Conservation (phyloP, 371 early-diverging fungal genomes). For the Apophysomyces elegans region DNA sequence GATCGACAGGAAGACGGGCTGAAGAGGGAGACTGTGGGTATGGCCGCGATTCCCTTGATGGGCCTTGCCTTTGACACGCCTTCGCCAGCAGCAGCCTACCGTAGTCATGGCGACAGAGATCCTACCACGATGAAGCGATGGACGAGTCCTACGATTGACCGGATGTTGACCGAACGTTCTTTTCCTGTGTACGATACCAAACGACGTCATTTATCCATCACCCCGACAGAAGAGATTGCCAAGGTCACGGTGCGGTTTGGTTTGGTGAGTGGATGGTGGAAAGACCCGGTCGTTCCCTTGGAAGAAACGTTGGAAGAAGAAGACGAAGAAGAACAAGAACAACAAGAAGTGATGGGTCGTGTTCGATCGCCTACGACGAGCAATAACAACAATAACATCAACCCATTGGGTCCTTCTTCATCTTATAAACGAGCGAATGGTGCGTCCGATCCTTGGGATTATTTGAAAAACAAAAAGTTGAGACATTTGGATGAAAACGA, state of each 20-base stretch:
- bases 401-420: background rate
- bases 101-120: background rate
- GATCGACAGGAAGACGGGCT: conserved; percentile 19
- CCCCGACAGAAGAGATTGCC: conserved; percentile 33
- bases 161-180: conserved; percentile 31
- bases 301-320: background rate
- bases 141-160: conserved; percentile 10
- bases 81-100: background rate
- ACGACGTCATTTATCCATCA: conserved; percentile 17
- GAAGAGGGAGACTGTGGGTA: conserved; percentile 37
- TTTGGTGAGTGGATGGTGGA: conserved; percentile 48
- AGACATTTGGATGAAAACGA: background rate
- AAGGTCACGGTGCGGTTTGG: conserved; percentile 42
- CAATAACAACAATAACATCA: background rate
- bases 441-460: background rate
- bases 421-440: background rate
- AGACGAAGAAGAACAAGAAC: conserved; percentile 17
- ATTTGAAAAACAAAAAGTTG: background rate
- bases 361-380: too few relatives aligned
- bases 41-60: conserved; percentile 29
- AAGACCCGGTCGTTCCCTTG: conserved; percentile 3
- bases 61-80: conserved; percentile 26
- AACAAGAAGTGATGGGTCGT: conserved; percentile 6
- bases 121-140: background rate
- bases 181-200: conserved; percentile 31